Conservation (phyloP, 352 stramenopile species). For the Pythium aphanidermatum region DNA sequence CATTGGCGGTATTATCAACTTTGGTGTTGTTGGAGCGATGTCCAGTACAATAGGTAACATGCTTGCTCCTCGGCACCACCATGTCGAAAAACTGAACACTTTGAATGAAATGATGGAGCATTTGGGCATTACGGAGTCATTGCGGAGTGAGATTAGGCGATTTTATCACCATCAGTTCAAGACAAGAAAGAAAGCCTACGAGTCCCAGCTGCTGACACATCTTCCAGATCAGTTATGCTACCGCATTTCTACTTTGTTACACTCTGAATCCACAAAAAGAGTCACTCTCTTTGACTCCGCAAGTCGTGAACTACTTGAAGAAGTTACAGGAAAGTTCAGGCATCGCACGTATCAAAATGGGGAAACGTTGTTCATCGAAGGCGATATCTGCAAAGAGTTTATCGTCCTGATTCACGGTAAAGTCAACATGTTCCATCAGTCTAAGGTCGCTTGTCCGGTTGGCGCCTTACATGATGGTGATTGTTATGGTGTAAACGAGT, state of each 20-base stretch:
- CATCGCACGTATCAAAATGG: constrained; percentile 67
- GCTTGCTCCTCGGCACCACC: constrained; percentile 48
- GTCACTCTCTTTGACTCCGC: constrained; percentile 55
- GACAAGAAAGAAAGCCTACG: constrained; percentile 53
- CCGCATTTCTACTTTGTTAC: constrained; percentile 63
- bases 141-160: constrained; percentile 55
- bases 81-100: constrained; percentile 63
- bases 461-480: constrained; percentile 53
- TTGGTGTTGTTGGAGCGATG: constrained; percentile 71
- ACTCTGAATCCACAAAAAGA: constrained; percentile 48
- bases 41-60: constrained; percentile 74
- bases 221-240: constrained; percentile 71
- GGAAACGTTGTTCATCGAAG: constrained; percentile 61
- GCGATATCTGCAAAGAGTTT: constrained; percentile 68
- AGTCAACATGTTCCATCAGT: constrained; percentile 60
- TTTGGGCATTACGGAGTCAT: constrained; percentile 37
- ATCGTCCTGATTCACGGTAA: constrained; percentile 51
- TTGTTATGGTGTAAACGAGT: constrained; percentile 65
- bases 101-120: constrained; percentile 63
- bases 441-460: constrained; percentile 33
- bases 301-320: constrained; percentile 64
- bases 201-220: constrained; percentile 58
- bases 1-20: constrained; percentile 69
- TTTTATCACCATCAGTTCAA: constrained; percentile 73
- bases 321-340: constrained; percentile 76